Conservation (phyloP, 1,284 basidiomycete genomes). For the Austroboletus novae-zelandiae region DNA sequence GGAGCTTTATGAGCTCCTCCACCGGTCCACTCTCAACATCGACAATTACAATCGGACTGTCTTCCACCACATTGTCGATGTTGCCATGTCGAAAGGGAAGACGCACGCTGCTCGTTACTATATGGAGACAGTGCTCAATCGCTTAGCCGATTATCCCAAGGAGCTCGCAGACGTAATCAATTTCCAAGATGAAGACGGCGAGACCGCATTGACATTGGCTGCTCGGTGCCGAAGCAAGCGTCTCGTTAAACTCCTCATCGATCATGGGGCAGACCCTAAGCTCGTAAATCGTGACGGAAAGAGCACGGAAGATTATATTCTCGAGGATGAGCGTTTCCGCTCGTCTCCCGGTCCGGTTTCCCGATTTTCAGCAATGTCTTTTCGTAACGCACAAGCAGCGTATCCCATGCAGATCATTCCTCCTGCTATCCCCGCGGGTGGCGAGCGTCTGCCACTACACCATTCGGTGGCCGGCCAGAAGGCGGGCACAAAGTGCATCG, state of each 20-base stretch:
- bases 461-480: constrained; percentile 86
- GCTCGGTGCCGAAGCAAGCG: constrained; percentile 95
- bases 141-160: constrained; percentile 93
- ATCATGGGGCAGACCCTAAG: constrained; percentile 97
- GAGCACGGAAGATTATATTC: constrained; percentile 97
- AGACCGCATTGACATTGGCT: constrained; percentile 96
- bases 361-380: constrained; percentile 61
- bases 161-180: constrained; percentile 99
- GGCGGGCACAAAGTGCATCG: constrained; percentile 81
- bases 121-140: constrained; percentile 92
- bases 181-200: constrained; percentile 98
- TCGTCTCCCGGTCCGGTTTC: constrained; percentile 82
- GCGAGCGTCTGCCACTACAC: constrained; percentile 73
- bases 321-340: constrained; percentile 97
- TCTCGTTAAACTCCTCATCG: constrained; percentile 94
- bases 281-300: constrained; percentile 95
- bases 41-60: constrained; percentile 98
- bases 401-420: constrained; percentile 36
- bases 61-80: constrained; percentile 98
- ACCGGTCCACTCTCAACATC: constrained; percentile 97
- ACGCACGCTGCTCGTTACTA: constrained; percentile 98
- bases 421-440: constrained; percentile 44
- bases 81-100: constrained; percentile 98
- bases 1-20: constrained; percentile 94
- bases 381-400: constrained; percentile 59